A percentile compares a stretch with the other conserved stretches of the same genome.
phyloP scores from a whole-genome alignment of 768 basidiomycete genomes.

The Lyophyllum semitale region DNA sequence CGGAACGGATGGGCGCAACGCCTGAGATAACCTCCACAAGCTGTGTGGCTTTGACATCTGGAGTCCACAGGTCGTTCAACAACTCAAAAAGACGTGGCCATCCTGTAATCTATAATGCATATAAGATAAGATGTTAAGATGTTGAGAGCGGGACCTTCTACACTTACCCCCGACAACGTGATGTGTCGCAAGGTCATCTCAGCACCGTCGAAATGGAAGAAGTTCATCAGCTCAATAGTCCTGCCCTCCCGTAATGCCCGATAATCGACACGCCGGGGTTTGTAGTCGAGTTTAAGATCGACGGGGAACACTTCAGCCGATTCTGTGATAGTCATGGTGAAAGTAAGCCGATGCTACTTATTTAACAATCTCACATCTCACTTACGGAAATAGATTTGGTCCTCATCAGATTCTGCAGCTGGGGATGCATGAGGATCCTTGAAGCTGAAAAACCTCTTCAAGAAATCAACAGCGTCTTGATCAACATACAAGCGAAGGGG shows the following conservation, averaged over 20 bases:
- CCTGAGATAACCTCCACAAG: constrained; percentile 96
- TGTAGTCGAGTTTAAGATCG: constrained; percentile 96
- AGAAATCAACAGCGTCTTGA: constrained; percentile 96
- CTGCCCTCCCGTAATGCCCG: constrained; percentile 84
- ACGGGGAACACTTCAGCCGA: constrained; percentile 94
- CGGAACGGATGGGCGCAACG: constrained; percentile 91
- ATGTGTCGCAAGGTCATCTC: constrained; percentile 98
- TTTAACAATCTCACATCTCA: constrained; percentile 1
- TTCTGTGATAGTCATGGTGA: constrained; percentile 50
- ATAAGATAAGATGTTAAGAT: constrained; percentile 4
- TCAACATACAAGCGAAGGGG: constrained; percentile 94
- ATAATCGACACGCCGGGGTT: constrained; percentile 96
- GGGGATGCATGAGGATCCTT: constrained; percentile 55
- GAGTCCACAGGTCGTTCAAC: constrained; percentile 98
- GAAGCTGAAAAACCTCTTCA: constrained; percentile 96
- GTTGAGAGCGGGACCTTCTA: neutral
- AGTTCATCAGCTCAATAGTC: constrained; percentile 98
- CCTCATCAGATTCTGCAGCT: constrained; percentile 35
- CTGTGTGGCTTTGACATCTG: constrained; percentile 98
- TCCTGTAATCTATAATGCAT: constrained; percentile 75
- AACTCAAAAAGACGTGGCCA: constrained; percentile 88
- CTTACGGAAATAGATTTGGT: constrained; percentile 77
- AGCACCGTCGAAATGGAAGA: constrained; percentile 99
- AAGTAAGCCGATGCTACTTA: neutral
- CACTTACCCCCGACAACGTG: constrained; percentile 83